Conservation (phyloP, 2,329 filamentous ascomycete species). For the Davidsoniella virescens region DNA sequence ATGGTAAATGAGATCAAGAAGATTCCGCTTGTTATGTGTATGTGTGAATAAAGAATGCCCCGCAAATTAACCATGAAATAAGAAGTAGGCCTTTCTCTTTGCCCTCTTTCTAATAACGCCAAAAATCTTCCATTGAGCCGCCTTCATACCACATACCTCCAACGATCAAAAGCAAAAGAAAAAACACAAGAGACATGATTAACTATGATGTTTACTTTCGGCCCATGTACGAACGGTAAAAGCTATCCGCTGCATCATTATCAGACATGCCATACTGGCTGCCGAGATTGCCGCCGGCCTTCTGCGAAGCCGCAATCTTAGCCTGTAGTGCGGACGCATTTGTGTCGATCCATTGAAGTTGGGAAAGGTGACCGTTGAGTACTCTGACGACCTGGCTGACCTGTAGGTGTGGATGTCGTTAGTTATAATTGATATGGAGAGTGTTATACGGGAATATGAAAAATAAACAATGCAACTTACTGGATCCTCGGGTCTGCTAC, state of each 20-base stretch:
- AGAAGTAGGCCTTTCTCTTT: neutral
- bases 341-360: slow-evolving; percentile 84
- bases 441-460: neutral
- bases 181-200: neutral
- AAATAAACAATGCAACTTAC: slow-evolving; percentile 34
- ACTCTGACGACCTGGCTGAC: slow-evolving; percentile 90
- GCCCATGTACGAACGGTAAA: slow-evolving; percentile 78
- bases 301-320: slow-evolving; percentile 71
- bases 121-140: neutral
- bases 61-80: neutral
- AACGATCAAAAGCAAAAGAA: neutral
- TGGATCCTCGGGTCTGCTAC: slow-evolving; percentile 71
- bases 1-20: too few relatives aligned
- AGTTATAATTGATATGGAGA: slow-evolving; percentile 5
- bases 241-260: slow-evolving; percentile 65
- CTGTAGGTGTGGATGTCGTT: slow-evolving; percentile 26
- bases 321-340: slow-evolving; percentile 66
- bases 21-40: too few relatives aligned
- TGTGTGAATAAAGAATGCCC: neutral
- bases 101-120: neutral
- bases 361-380: slow-evolving; percentile 79
- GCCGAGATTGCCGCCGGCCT: slow-evolving; percentile 49
- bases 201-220: slow-evolving; percentile 33
- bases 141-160: neutral
- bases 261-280: slow-evolving; percentile 43